Conservation (phyloP, 2,329 filamentous ascomycete genomes). For the Albophoma yamanashiensis region DNA sequence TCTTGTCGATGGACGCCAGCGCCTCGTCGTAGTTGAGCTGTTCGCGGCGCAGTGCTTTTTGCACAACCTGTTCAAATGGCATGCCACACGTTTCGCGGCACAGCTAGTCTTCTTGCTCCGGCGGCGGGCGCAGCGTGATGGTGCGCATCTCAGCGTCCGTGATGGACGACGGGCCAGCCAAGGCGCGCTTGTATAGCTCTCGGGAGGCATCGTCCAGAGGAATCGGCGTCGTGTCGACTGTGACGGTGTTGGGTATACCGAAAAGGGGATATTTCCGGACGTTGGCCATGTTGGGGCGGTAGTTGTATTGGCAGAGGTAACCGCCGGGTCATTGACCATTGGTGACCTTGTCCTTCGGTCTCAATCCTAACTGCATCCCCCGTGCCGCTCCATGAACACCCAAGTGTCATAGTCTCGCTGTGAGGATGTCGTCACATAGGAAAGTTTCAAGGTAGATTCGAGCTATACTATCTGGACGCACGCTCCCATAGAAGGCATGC, state of each 20-base stretch:
- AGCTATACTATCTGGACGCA: no score
- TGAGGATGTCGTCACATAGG: no score
- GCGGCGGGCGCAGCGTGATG: not conserved
- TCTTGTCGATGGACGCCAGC: not conserved
- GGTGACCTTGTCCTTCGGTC: no score
- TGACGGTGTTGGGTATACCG: not conserved
- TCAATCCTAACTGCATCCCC: no score
- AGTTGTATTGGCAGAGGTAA: not conserved
- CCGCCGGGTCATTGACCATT: no score
- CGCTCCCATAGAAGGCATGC: no score
- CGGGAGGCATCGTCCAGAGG: not conserved
- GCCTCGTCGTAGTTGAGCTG: not conserved
- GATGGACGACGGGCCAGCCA: not conserved
- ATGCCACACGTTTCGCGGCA: not conserved
- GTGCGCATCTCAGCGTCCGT: slow-evolving; percentile 1
- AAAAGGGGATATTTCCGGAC: not conserved
- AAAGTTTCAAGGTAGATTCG: no score
- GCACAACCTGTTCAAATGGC: not conserved
- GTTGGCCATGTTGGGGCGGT: not conserved
- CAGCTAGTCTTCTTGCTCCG: not conserved
- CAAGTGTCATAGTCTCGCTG: no score
- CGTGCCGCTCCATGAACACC: no score
- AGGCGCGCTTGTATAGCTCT: not conserved
- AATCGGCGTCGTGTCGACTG: not conserved
- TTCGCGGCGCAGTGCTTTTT: slow-evolving; percentile 1